A percentile compares a stretch with the other conserved stretches of the same genome.
Evolutionary conservation across 106 monocot genomes (phyloP).

Genomic region (Ottelia alismoides): DNA sequence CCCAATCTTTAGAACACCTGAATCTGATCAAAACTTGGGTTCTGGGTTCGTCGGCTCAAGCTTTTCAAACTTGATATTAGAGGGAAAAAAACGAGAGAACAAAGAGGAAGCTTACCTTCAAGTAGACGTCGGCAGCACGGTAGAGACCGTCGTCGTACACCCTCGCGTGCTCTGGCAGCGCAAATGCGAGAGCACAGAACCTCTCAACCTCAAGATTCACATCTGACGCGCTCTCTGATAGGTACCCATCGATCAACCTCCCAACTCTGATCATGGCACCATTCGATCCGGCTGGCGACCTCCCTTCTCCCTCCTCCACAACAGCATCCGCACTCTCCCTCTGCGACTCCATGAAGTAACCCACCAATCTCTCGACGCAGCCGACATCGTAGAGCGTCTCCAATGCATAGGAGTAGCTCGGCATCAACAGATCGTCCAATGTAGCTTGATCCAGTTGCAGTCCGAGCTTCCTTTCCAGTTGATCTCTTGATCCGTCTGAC

Average conservation of each 20-base stretch:
- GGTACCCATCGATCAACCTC: slow-evolving; percentile 71
- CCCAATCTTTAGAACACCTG: no score
- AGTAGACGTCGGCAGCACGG: slow-evolving; percentile 80
- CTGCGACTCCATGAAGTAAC: slow-evolving; percentile 30
- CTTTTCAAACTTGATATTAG: no score
- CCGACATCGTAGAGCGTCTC: slow-evolving; percentile 98
- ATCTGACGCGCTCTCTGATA: slow-evolving; percentile 87
- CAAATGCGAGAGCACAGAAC: slow-evolving; percentile 67
- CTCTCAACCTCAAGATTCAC: slow-evolving; percentile 54
- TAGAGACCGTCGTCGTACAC: slow-evolving; percentile 86
- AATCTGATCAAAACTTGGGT: no score
- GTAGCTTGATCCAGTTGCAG: slow-evolving; percentile 62
- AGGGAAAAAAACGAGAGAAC: no score
- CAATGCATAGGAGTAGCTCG: slow-evolving; percentile 63
- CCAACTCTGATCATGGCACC: slow-evolving; percentile 33
- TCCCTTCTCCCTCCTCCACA: no score
- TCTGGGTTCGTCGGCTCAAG: no score
- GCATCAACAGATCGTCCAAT: slow-evolving; percentile 84
- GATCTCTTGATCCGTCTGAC: slow-evolving; percentile 28
- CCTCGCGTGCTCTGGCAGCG: slow-evolving; percentile 53
- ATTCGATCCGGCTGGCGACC: neutral
- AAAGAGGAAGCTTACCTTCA: slow-evolving; percentile 58
- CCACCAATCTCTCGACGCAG: slow-evolving; percentile 67
- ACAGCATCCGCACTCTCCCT: slow-evolving; percentile 4
- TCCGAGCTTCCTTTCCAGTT: slow-evolving; percentile 69